A percentile compares a stretch with the other conserved stretches of the same genome.
Evolutionary conservation across 163 green algal genomes (phyloP).

Genomic region (Prototheca cutis): DNA sequence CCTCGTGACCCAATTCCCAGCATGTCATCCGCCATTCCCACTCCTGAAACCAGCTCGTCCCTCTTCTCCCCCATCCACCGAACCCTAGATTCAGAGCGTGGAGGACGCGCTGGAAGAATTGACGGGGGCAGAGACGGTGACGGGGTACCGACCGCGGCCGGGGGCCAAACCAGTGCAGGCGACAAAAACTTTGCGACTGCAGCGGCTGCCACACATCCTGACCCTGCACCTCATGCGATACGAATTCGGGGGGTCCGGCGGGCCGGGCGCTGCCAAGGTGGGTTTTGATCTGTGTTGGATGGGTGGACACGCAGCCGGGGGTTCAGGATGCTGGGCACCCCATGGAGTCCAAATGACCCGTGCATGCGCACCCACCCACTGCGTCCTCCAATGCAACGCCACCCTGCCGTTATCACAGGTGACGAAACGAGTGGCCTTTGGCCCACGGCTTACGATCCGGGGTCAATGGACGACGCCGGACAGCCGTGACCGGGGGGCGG

Average conservation of each 20-base stretch:
- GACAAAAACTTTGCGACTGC: constrained; percentile 35
- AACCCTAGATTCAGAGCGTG: constrained; percentile 14
- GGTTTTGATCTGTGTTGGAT: too few relatives aligned
- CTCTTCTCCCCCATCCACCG: background rate
- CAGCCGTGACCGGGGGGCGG: constrained; percentile 14
- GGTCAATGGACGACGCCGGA: constrained; percentile 12
- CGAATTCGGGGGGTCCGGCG: constrained; percentile 3
- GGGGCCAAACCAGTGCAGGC: constrained; percentile 11
- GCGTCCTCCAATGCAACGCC: too few relatives aligned
- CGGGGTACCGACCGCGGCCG: constrained; percentile 33
- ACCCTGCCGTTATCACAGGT: too few relatives aligned
- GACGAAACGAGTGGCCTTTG: constrained; percentile 18
- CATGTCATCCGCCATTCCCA: too few relatives aligned
- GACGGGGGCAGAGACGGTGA: constrained; percentile 29
- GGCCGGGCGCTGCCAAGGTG: constrained; percentile 6
- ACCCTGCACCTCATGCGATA: constrained; percentile 50
- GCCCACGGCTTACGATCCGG: constrained; percentile 14
- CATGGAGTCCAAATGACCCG: too few relatives aligned
- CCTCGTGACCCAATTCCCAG: too few relatives aligned
- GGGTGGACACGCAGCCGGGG: too few relatives aligned
- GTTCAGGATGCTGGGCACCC: too few relatives aligned
- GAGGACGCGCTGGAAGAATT: constrained; percentile 29
- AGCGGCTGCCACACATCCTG: constrained; percentile 34
- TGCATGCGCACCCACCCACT: too few relatives aligned
- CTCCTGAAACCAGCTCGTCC: too few relatives aligned